Evolutionary conservation across 768 basidiomycete species (phyloP).

Genomic region (Leucocoprinus birnbaumii): DNA sequence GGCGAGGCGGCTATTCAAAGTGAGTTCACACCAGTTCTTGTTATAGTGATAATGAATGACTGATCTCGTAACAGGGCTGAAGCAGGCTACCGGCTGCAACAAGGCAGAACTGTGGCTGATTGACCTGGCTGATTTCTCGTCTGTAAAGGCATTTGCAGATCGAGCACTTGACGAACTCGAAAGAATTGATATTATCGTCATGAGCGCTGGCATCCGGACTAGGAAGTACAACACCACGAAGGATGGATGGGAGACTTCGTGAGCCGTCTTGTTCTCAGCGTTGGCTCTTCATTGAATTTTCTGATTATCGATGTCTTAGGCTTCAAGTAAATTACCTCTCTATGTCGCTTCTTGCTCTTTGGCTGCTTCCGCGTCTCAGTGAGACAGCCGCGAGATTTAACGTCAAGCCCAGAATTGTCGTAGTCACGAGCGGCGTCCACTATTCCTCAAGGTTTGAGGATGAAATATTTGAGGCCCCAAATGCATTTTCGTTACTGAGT

Average conservation of each 20-base stretch:
- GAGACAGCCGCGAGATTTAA: constrained; percentile 25
- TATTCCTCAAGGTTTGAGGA: constrained; percentile 22
- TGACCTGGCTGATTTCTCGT: constrained; percentile 35
- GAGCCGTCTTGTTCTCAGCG: constrained; percentile 10
- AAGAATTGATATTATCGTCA: constrained; percentile 40
- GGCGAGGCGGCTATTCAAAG: constrained; percentile 31
- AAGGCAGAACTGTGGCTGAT: constrained; percentile 33
- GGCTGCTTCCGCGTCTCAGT: constrained; percentile 37
- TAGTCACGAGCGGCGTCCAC: constrained; percentile 39
- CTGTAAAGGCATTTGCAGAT: constrained; percentile 33
- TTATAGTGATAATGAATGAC: not conserved
- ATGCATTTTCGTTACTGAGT: constrained; percentile 26
- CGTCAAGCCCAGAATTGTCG: constrained; percentile 29
- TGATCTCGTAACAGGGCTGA: constrained; percentile 17
- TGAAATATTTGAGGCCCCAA: constrained; percentile 16
- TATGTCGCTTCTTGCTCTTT: constrained; percentile 31
- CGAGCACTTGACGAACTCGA: constrained; percentile 27
- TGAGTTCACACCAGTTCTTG: constrained; percentile 16
- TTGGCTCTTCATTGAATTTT: too few relatives aligned
- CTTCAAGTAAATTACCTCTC: constrained; percentile 41
- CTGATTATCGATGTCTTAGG: too few relatives aligned
- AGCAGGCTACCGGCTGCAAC: constrained; percentile 28
- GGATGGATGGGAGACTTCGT: constrained; percentile 49
- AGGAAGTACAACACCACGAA: constrained; percentile 22
- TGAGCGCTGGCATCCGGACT: constrained; percentile 33